Conservation (phyloP, 805 yeast species). For the Aciculoconidium aculeatum region DNA sequence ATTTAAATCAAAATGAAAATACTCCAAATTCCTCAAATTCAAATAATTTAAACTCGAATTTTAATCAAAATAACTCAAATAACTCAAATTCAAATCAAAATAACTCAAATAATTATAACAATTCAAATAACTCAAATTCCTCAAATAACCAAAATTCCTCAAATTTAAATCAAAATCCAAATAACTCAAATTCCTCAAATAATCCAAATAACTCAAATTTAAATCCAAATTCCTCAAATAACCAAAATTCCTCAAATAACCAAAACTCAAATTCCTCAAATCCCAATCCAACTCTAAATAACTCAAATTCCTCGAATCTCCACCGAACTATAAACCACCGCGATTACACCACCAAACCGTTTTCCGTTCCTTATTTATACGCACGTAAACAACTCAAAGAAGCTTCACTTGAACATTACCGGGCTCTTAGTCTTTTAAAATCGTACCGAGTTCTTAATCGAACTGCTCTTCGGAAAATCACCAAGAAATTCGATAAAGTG, state of each 20-base stretch:
- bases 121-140: neutral
- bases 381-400: constrained; percentile 65
- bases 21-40: constrained; percentile 1
- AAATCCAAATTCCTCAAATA: too few relatives aligned
- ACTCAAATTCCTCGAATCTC: too few relatives aligned
- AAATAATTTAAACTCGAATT: neutral
- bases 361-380: constrained; percentile 49
- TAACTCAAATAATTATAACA: neutral
- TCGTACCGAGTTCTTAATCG: constrained; percentile 73
- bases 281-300: too few relatives aligned
- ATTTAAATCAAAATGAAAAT: too few relatives aligned
- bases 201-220: too few relatives aligned
- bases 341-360: constrained; percentile 43
- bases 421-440: constrained; percentile 62
- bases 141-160: too few relatives aligned
- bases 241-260: too few relatives aligned
- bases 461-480: constrained; percentile 83
- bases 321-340: too few relatives aligned
- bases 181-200: neutral
- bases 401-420: constrained; percentile 67
- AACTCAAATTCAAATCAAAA: too few relatives aligned
- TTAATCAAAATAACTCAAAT: too few relatives aligned
- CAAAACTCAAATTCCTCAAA: too few relatives aligned
- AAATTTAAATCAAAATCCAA: too few relatives aligned
- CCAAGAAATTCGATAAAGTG: constrained; percentile 86